These are phyloP conservation scores for Colletotrichum tamarilloi DNA, from an alignment of 2,329 filamentous ascomycete genomes.

Conservation along the genomic window DNA sequence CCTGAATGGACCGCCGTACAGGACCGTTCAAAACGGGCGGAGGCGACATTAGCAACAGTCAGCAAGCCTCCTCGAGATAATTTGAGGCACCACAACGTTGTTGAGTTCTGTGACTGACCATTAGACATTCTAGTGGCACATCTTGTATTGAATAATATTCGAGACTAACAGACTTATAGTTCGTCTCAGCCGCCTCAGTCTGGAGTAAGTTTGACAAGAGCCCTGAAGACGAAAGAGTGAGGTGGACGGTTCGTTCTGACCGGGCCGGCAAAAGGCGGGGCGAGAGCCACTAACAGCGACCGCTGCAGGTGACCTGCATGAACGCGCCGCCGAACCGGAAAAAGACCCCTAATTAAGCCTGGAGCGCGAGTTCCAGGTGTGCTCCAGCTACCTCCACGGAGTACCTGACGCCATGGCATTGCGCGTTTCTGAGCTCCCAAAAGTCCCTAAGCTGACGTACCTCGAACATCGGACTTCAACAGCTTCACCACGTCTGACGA, in stretches of 20 bases:
- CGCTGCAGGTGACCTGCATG: constrained; percentile 30
- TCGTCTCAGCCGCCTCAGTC: background rate
- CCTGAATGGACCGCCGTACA: too few species aligned
- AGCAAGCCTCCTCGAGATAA: too few species aligned
- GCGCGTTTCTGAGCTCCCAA: constrained; percentile 31
- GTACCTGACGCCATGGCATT: constrained; percentile 27
- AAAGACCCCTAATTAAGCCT: constrained; percentile 29
- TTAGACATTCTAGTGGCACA: too few species aligned
- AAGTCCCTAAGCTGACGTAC: constrained; percentile 26
- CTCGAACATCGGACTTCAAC: background rate
- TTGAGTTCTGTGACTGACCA: too few species aligned
- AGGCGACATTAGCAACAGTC: too few species aligned
- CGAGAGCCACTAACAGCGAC: constrained; percentile 20
- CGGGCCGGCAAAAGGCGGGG: constrained; percentile 18
- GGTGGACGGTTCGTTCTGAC: background rate
- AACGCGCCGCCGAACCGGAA: constrained; percentile 20
- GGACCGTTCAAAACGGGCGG: too few species aligned
- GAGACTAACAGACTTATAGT: background rate
- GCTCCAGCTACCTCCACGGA: constrained; percentile 1
- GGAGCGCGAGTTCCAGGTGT: background rate
- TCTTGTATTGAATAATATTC: too few species aligned
- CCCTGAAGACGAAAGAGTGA: background rate
- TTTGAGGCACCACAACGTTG: too few species aligned
- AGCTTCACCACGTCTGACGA: background rate
- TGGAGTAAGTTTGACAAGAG: background rate